Percentiles rank a stretch among this genome's conserved stretches.
phyloP scores from a whole-genome alignment of 2,329 filamentous ascomycete species.

The Coleophoma crateriformis region DNA sequence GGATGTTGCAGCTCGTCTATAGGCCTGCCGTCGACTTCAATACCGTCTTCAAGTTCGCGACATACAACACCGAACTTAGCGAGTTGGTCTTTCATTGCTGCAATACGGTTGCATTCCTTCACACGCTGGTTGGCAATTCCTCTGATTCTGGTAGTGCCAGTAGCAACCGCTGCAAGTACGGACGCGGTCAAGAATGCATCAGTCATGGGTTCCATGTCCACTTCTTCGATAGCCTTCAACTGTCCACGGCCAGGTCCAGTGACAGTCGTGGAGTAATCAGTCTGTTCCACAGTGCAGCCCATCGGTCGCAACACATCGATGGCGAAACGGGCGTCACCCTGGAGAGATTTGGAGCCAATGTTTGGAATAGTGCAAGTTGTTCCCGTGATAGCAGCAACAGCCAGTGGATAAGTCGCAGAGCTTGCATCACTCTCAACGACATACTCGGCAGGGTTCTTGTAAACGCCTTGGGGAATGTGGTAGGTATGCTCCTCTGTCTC shows the following conservation, averaged over 20 bases:
- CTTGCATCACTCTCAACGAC: constrained; percentile 95
- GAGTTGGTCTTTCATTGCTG: constrained; percentile 90
- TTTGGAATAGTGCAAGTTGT: constrained; percentile 95
- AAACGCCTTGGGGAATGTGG: constrained; percentile 80
- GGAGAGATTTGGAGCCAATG: constrained; percentile 85
- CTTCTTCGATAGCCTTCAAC: constrained; percentile 69
- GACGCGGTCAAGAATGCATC: constrained; percentile 96
- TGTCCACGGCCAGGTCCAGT: constrained; percentile 74
- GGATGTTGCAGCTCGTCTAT: constrained; percentile 46
- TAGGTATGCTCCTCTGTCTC: constrained; percentile 82
- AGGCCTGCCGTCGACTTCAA: constrained; percentile 59
- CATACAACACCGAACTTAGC: constrained; percentile 89
- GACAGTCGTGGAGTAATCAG: constrained; percentile 81
- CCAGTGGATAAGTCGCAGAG: constrained; percentile 92
- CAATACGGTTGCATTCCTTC: constrained; percentile 96
- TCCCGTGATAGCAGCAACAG: constrained; percentile 90
- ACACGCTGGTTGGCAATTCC: constrained; percentile 97
- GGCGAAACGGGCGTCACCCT: constrained; percentile 92
- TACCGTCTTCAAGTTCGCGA: constrained; percentile 89
- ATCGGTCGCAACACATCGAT: constrained; percentile 85
- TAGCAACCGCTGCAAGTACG: constrained; percentile 84
- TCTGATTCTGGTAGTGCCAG: constrained; percentile 76
- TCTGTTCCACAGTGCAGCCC: constrained; percentile 88
- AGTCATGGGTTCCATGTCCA: constrained; percentile 99
- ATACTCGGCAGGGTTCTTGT: constrained; percentile 81